Conservation (phyloP, 2,329 filamentous ascomycete genomes). For the Aureobasidium namibiae region DNA sequence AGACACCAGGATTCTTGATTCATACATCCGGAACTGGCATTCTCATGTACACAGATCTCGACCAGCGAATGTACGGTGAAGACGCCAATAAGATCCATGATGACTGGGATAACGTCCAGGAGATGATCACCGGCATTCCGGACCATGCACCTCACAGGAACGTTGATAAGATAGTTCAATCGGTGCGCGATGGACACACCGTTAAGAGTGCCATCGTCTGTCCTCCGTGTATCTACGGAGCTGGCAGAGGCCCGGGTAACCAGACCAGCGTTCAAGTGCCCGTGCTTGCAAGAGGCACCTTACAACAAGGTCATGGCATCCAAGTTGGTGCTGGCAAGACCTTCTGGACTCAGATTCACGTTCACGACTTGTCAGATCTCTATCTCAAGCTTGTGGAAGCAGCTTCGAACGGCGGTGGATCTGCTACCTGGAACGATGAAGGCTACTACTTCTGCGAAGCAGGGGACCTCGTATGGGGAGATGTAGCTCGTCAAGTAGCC, state of each 20-base stretch:
- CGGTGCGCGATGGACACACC: slow-evolving; percentile 35
- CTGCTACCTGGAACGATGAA: slow-evolving; percentile 48
- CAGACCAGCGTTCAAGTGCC: slow-evolving; percentile 51
- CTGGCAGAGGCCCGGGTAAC: slow-evolving; percentile 45
- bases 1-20: slow-evolving; percentile 30
- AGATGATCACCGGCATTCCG: slow-evolving; percentile 46
- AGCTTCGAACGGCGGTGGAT: slow-evolving; percentile 27
- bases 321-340: slow-evolving; percentile 51
- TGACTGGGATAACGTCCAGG: slow-evolving; percentile 51
- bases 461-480: slow-evolving; percentile 52
- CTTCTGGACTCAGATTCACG: slow-evolving; percentile 49
- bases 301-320: slow-evolving; percentile 47
- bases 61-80: slow-evolving; percentile 41
- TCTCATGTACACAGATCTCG: slow-evolving; percentile 43
- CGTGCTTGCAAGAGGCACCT: slow-evolving; percentile 42
- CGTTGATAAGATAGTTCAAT: slow-evolving; percentile 60
- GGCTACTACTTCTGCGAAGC: slow-evolving; percentile 62
- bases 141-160: slow-evolving; percentile 55
- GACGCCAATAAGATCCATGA: slow-evolving; percentile 44
- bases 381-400: slow-evolving; percentile 50
- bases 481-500: slow-evolving; percentile 23
- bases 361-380: slow-evolving; percentile 50
- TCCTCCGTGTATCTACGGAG: slow-evolving; percentile 57
- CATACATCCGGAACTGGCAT: slow-evolving; percentile 53
- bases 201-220: slow-evolving; percentile 59